Evolutionary conservation across 345 rosid genomes (phyloP), one percentile per base, ranked within the genome.

Genomic region (Sisymbrium irio): DNA sequence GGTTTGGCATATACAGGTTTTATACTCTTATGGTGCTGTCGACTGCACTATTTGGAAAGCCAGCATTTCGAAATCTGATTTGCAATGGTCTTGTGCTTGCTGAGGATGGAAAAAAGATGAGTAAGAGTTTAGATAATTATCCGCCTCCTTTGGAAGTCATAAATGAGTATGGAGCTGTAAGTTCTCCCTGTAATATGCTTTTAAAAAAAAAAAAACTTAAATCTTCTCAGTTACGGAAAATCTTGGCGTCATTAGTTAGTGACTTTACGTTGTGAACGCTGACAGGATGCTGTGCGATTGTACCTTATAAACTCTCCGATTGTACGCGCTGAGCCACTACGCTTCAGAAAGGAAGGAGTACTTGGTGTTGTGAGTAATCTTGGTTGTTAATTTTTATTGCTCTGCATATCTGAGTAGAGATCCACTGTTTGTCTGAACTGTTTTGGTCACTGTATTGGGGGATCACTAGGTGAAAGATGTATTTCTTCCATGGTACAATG

Each of bases 401-500:
- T n/a, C 49, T 15, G 7, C 32, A 39, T 55, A 46, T 46, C 73
- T 40, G 57, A 72, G 60, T 61, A n/a, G n/a, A 67, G 63, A 30
- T 62, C 41, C 69, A 36, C 41, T 73, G 44, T 53, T 45, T 67
- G 1, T 11, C 69, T 74, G 67, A 79, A 41, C 44, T n/a, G 36
- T 45, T 66, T 49, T 68, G 53, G 61, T 36, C 33, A n/a, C 13
- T 49, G 46, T 25, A 71, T n/a, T 66, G 78, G 54, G 19, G 37
- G 44, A 47, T 61, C 67, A 25, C 77, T 82, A 95, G 98, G 99
- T 95, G 72, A 96, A 90, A 83, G 99, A 92, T 82, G 98, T 96
- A 51, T 92, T 96, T 81, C 99, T 96, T 77, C 99, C 99, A 30
- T 96, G 97, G 99, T 96, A 96, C 81, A 96, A 96, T 85, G 99